phyloP scores from a whole-genome alignment of 176 grass and related monocot genomes.

The Urochloa ruziziensis region DNA sequence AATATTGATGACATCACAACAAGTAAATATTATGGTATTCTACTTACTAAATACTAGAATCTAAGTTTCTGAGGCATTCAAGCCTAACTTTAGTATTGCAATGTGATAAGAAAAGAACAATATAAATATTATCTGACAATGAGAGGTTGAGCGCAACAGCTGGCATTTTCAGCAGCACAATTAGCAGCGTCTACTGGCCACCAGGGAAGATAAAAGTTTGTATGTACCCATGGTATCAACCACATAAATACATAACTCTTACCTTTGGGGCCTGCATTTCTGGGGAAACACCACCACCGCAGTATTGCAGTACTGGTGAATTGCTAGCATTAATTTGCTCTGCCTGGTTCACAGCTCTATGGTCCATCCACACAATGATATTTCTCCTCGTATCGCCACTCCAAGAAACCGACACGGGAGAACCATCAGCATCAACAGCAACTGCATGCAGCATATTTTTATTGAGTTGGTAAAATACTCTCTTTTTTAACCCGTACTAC shows the following conservation, averaged over 20 bases:
- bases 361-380: constrained; percentile 99
- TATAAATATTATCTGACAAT: constrained; percentile 3
- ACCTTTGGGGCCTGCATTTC: constrained; percentile 99
- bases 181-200: neutral
- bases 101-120: neutral
- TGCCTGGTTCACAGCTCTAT: constrained; percentile 82
- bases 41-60: neutral
- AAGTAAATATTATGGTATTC: neutral
- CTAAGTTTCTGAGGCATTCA: neutral
- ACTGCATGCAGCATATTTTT: constrained; percentile 53
- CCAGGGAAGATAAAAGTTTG: neutral
- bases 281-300: constrained; percentile 80
- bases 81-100: neutral
- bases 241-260: neutral
- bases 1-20: neutral
- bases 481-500: no score
- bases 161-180: neutral
- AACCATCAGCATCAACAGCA: constrained; percentile 85
- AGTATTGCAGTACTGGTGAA: constrained; percentile 85
- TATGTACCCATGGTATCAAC: neutral
- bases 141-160: neutral
- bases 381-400: constrained; percentile 85
- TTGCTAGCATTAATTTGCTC: constrained; percentile 79
- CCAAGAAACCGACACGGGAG: constrained; percentile 86
- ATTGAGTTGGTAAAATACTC: neutral